These are phyloP conservation scores for Anisodus tanguticus DNA, from an alignment of 257 asterid species.

Conservation along the genomic window DNA sequence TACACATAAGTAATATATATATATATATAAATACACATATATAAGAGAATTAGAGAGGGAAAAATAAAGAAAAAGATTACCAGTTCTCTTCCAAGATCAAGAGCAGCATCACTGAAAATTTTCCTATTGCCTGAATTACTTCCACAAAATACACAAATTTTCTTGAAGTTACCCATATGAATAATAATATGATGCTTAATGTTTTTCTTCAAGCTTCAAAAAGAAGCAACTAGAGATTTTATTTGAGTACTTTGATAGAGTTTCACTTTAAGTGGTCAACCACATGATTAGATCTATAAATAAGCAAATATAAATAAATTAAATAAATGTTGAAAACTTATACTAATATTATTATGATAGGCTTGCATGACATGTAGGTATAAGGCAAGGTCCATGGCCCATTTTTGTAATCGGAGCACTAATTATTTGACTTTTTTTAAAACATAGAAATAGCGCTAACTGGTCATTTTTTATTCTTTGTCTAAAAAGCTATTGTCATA, in stretches of 20 bases:
- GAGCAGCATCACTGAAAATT: slow-evolving; percentile 70
- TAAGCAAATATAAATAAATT: too few species aligned
- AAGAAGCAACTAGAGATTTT: slow-evolving; percentile 26
- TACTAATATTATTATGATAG: neutral
- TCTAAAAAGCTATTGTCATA: too few species aligned
- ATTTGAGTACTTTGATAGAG: slow-evolving; percentile 1
- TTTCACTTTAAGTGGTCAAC: slow-evolving; percentile 32
- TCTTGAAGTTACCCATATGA: slow-evolving; percentile 55
- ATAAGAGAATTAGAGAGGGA: too few species aligned
- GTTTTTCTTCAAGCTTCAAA: neutral
- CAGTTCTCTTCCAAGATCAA: slow-evolving; percentile 68
- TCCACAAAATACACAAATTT: slow-evolving; percentile 72
- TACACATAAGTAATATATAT: too few species aligned
- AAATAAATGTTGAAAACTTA: neutral
- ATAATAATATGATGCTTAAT: too few species aligned
- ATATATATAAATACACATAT: too few species aligned
- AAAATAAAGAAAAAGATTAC: slow-evolving; percentile 28
- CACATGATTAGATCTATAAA: slow-evolving; percentile 24
- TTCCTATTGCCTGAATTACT: slow-evolving; percentile 59
- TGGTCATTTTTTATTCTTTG: neutral
- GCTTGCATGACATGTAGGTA: slow-evolving; percentile 31
- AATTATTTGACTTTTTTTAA: neutral
- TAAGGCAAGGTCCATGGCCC: slow-evolving; percentile 19
- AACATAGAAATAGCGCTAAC: neutral
- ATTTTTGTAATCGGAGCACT: neutral